These are phyloP conservation scores for Tetradesmus lagerheimii DNA, from an alignment of 139 green algal genomes.

Conservation along the genomic window DNA sequence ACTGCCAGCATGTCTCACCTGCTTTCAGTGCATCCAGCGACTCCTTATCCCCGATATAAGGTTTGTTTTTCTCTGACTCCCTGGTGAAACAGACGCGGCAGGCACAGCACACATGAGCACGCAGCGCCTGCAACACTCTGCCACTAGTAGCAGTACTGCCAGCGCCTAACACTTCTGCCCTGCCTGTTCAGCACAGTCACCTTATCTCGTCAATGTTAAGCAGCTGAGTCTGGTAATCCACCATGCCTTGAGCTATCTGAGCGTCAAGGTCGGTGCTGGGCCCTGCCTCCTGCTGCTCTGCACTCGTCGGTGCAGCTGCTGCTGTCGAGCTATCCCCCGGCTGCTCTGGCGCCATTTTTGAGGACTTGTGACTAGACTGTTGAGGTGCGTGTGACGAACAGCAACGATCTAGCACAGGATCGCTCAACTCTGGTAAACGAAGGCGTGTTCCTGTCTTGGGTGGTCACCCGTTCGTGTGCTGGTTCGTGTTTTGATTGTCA, in stretches of 20 bases:
- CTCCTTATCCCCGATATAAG: constrained; percentile 71
- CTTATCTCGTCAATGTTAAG: constrained; percentile 44
- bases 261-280: not conserved
- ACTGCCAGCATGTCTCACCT: constrained; percentile 38
- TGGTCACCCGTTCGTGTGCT: not conserved
- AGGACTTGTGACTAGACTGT: not conserved
- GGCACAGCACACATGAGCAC: not conserved
- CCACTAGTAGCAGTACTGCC: too few relatives aligned
- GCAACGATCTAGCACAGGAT: not conserved
- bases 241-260: constrained; percentile 36
- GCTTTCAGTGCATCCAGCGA: constrained; percentile 53
- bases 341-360: not conserved
- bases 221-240: not conserved
- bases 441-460: not conserved
- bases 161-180: too few relatives aligned
- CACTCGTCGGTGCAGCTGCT: not conserved
- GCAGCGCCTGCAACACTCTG: too few relatives aligned
- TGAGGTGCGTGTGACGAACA: not conserved
- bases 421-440: not conserved
- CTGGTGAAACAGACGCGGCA: not conserved
- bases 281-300: not conserved
- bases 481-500: too few relatives aligned
- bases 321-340: not conserved
- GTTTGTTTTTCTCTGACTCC: constrained; percentile 45
- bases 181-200: not conserved